Percentiles rank a stretch among this genome's conserved stretches.
Evolutionary conservation across 306 rosid species (phyloP).

Genomic region (Prunus davidiana): DNA sequence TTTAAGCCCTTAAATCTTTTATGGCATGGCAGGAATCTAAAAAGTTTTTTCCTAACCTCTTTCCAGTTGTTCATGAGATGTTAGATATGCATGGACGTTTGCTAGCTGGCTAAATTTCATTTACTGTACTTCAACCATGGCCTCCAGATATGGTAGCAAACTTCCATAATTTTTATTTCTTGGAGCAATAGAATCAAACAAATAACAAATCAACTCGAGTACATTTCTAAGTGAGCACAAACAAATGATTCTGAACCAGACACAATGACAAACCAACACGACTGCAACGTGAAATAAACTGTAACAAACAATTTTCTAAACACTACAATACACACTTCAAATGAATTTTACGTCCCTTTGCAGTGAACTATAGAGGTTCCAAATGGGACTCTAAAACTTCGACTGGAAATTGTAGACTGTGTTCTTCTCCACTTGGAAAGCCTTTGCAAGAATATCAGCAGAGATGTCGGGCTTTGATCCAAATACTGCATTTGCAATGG

Average conservation of each 20-base stretch:
- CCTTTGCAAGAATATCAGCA: conserved; percentile 17
- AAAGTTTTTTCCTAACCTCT: too few species aligned
- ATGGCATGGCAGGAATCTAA: too few species aligned
- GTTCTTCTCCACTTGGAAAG: conserved; percentile 29
- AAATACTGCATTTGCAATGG: conserved; percentile 34
- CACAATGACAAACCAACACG: background rate
- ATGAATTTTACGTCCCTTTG: background rate
- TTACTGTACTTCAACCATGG: too few species aligned
- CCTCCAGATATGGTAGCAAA: background rate
- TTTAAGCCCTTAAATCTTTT: too few species aligned
- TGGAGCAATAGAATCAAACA: background rate
- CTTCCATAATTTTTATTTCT: background rate
- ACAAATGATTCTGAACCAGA: background rate
- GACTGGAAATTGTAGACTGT: conserved; percentile 16
- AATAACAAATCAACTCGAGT: background rate
- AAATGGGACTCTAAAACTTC: conserved; percentile 27
- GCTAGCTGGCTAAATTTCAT: too few species aligned
- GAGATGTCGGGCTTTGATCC: conserved; percentile 27
- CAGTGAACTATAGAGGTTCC: background rate
- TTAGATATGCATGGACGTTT: too few species aligned
- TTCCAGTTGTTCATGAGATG: too few species aligned
- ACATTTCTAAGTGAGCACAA: background rate
- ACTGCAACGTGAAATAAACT: background rate
- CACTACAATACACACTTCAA: background rate
- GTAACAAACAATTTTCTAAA: background rate